Conservation (phyloP, 257 asterid genomes). For the Dorcoceras hygrometricum region DNA sequence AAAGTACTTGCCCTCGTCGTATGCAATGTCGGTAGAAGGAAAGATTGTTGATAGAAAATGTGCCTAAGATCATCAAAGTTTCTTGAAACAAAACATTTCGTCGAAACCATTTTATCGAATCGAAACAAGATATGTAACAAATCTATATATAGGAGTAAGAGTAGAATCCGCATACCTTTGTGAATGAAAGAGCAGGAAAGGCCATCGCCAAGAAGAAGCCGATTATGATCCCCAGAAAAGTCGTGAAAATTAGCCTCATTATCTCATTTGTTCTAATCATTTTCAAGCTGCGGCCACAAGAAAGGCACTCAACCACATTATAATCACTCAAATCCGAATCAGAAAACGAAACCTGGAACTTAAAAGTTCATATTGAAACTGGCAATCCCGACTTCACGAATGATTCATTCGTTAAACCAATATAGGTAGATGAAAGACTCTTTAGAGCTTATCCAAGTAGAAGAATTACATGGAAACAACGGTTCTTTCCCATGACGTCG, state of each 20-base stretch:
- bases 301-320: conserved; percentile 10
- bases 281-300: conserved; percentile 41
- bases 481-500: conserved; percentile 37
- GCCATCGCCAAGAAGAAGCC: conserved; percentile 90
- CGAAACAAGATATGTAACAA: neutral
- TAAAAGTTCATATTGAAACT: no score
- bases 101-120: neutral
- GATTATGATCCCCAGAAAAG: conserved; percentile 63
- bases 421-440: neutral
- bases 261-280: conserved; percentile 61
- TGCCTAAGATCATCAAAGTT: conserved; percentile 43
- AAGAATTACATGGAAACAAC: conserved; percentile 29
- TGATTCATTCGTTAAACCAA: neutral
- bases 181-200: conserved; percentile 57
- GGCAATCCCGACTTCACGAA: neutral
- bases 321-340: neutral
- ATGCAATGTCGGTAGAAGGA: conserved; percentile 57
- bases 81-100: no score
- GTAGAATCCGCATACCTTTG: conserved; percentile 56
- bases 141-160: neutral
- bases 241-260: conserved; percentile 71
- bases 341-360: neutral
- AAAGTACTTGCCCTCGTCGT: conserved; percentile 70
- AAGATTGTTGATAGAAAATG: conserved; percentile 49
- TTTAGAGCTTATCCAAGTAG: conserved; percentile 9